Evolutionary conservation across 2,329 filamentous ascomycete species (phyloP), one percentile per base, ranked within the genome.

Genomic region (Chaetothyriales sp.): DNA sequence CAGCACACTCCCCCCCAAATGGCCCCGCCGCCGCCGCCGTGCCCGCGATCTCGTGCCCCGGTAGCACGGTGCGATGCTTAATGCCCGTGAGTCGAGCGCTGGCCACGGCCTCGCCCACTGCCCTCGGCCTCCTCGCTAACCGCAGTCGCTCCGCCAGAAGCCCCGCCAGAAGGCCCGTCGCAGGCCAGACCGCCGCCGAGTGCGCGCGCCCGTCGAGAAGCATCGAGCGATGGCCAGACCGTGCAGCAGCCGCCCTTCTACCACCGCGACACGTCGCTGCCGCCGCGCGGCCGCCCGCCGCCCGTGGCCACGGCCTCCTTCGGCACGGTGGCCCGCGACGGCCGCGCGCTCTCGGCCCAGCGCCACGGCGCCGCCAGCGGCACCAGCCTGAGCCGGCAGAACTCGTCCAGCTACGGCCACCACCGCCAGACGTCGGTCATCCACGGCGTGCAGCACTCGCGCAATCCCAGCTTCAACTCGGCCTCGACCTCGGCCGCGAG

Each of bases 401-500:
- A 73, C 8, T 76, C 74, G 20, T 66, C 69, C 54, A 77, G 75
- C 15, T 83, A 97, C 74, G 87, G 86, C 54, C 89, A 98, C 67
- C 89, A 97, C 70, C 83, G 92, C 51, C 89, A 98, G 71, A 94
- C 90, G 0, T 97, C 90, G 47, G 95, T 97, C 61, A 89, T 97
- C 52, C 87, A 97, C 80, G 90, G 92, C 51, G 68, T 94, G 60
- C 89, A 95, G 67, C 92, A 98, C 69, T 85, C 78, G 52, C 73
- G 90, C 69, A 94, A 94, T 77, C 85, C 89, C 61, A 95, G 89
- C 70, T 81, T 85, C 63, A 81, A 82, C 58, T 89, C 86, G 65
- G 81, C 85, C 52, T 80, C 84, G 37, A 83, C 74, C 44, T 71
- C 84, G 37, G 83, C 74, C 44, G 70, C 84, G 25, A 94, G 86